Conservation (phyloP, 2,329 filamentous ascomycete genomes). For the Colletotrichum gloeosporioides region DNA sequence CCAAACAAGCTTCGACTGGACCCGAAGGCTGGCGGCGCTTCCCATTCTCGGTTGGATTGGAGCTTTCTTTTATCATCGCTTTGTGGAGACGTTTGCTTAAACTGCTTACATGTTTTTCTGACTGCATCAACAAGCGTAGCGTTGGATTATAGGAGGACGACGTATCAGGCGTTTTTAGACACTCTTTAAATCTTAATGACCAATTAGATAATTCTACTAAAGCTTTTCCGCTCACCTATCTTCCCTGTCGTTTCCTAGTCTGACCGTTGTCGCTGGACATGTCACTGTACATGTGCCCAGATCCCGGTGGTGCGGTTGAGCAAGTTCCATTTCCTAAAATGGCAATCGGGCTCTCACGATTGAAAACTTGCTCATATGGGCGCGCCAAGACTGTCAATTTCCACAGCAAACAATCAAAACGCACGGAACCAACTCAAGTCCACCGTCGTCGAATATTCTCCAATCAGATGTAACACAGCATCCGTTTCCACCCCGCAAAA, state of each 20-base stretch:
- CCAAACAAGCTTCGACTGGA: background rate
- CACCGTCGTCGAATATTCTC: background rate
- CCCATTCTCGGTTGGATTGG: slow-evolving; percentile 9
- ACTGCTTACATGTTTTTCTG: background rate
- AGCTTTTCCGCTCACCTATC: background rate
- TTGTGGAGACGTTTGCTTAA: slow-evolving; percentile 12
- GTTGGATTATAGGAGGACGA: background rate
- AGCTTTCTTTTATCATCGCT: slow-evolving; percentile 4
- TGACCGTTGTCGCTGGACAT: background rate
- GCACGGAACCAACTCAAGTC: background rate
- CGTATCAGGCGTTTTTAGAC: background rate
- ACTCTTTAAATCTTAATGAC: background rate
- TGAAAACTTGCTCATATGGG: slow-evolving; percentile 10
- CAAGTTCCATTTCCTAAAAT: slow-evolving; percentile 1
- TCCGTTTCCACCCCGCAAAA: background rate
- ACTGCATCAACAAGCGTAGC: background rate
- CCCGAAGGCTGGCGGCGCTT: slow-evolving; percentile 7
- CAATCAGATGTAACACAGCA: background rate
- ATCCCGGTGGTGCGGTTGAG: background rate
- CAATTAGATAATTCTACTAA: background rate
- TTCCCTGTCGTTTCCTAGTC: background rate
- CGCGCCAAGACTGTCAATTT: background rate
- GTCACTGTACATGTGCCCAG: background rate
- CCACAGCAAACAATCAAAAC: background rate
- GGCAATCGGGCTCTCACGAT: background rate